These are phyloP conservation scores for Boehmeria nivea DNA, from an alignment of 306 rosid species.

Conservation along the genomic window DNA sequence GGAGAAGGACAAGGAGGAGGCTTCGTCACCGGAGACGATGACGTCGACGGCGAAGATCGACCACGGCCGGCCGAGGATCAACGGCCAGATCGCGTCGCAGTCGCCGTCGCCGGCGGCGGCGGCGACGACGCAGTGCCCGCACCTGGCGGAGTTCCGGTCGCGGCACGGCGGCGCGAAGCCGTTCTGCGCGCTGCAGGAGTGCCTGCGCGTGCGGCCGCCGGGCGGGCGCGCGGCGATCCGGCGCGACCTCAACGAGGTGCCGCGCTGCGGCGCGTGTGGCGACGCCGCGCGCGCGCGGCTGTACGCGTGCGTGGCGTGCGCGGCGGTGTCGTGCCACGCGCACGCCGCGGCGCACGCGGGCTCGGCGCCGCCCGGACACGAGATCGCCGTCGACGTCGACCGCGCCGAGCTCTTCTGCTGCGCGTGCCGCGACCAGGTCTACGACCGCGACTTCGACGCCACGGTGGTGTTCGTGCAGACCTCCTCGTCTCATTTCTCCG, in stretches of 20 bases:
- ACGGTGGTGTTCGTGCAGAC: slow-evolving; percentile 77
- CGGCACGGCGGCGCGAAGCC: slow-evolving; percentile 67
- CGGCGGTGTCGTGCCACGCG: slow-evolving; percentile 72
- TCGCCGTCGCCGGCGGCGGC: slow-evolving; percentile 57
- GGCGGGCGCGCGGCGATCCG: slow-evolving; percentile 77
- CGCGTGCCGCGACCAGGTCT: slow-evolving; percentile 78
- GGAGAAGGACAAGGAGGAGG: too few species aligned
- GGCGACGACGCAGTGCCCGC: slow-evolving; percentile 59
- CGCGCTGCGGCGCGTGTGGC: slow-evolving; percentile 59
- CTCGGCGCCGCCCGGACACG: slow-evolving; percentile 64
- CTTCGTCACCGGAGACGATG: slow-evolving; percentile 68
- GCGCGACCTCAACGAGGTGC: slow-evolving; percentile 65
- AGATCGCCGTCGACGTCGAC: slow-evolving; percentile 87
- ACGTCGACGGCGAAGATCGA: slow-evolving; percentile 46
- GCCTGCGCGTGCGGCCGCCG: slow-evolving; percentile 76
- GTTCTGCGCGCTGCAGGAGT: slow-evolving; percentile 62
- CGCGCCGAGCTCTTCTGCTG: slow-evolving; percentile 97
- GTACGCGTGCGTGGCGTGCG: slow-evolving; percentile 70
- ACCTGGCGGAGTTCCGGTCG: slow-evolving; percentile 65
- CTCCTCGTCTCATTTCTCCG: slow-evolving; percentile 46
- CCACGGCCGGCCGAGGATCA: slow-evolving; percentile 17
- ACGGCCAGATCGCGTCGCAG: slow-evolving; percentile 20
- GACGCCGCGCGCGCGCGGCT: slow-evolving; percentile 47
- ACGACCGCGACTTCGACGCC: slow-evolving; percentile 87
- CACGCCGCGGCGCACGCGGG: slow-evolving; percentile 76